phyloP scores from a whole-genome alignment of 495 filamentous ascomycete species.

The Aspergillus baeticus region DNA sequence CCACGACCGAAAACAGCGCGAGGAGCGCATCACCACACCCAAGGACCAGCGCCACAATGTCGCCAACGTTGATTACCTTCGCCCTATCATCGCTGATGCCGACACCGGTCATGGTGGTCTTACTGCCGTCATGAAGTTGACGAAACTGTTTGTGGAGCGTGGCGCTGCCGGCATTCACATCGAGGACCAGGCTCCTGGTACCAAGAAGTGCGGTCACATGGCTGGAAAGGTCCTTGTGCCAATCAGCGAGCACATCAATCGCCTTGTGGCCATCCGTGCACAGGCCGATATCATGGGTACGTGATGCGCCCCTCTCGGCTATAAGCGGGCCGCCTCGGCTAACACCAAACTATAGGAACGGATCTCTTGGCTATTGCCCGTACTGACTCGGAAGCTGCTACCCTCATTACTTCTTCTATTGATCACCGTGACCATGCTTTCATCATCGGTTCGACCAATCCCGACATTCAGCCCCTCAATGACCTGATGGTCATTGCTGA shows the following conservation, averaged over 20 bases:
- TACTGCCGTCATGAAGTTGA: slow-evolving; percentile 98
- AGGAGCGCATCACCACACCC: slow-evolving; percentile 83
- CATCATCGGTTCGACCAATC: slow-evolving; percentile 88
- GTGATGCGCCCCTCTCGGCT: slow-evolving; percentile 1
- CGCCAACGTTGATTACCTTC: slow-evolving; percentile 87
- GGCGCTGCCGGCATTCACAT: slow-evolving; percentile 98
- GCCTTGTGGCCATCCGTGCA: slow-evolving; percentile 91
- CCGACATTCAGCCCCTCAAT: slow-evolving; percentile 76
- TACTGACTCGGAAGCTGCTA: slow-evolving; percentile 96
- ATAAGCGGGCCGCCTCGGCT: not conserved
- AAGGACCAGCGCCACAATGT: slow-evolving; percentile 69
- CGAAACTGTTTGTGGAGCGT: slow-evolving; percentile 95
- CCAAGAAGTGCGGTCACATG: slow-evolving; percentile 99
- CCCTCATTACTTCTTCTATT: slow-evolving; percentile 94
- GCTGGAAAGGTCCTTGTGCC: slow-evolving; percentile 97
- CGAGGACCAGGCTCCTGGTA: slow-evolving; percentile 96
- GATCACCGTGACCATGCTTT: slow-evolving; percentile 92
- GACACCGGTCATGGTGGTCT: slow-evolving; percentile 97
- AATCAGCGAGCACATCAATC: slow-evolving; percentile 97
- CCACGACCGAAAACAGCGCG: slow-evolving; percentile 98
- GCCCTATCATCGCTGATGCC: slow-evolving; percentile 94
- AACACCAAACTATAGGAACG: slow-evolving; percentile 44
- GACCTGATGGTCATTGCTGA: slow-evolving; percentile 91
- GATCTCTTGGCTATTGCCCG: slow-evolving; percentile 90
- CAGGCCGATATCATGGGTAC: slow-evolving; percentile 98